These are phyloP conservation scores for Ustilago loliicola DNA, from an alignment of 1,284 basidiomycete genomes.

Conservation along the genomic window DNA sequence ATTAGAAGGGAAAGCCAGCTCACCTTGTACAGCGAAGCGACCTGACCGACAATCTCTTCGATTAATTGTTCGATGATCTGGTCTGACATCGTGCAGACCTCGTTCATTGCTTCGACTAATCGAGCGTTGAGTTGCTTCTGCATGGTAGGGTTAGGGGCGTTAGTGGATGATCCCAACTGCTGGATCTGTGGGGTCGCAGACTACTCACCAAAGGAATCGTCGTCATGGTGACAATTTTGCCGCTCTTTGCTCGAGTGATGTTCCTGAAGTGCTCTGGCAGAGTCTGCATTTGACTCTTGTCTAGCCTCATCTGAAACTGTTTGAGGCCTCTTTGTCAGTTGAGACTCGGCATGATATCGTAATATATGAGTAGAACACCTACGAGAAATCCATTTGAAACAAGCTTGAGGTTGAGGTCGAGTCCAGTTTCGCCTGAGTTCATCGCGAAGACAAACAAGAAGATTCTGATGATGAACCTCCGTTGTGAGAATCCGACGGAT, in stretches of 20 bases:
- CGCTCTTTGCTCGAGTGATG: constrained; percentile 74
- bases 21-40: constrained; percentile 58
- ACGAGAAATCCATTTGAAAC: constrained; percentile 80
- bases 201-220: constrained; percentile 76
- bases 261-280: constrained; percentile 75
- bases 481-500: background rate
- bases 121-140: constrained; percentile 83
- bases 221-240: constrained; percentile 80
- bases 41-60: constrained; percentile 34
- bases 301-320: constrained; percentile 33
- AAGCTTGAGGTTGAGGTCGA: constrained; percentile 79
- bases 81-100: constrained; percentile 84
- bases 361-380: constrained; percentile 52
- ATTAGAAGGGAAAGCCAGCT: background rate
- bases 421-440: constrained; percentile 73
- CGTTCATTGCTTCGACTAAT: constrained; percentile 85
- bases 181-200: background rate
- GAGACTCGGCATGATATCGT: too few species aligned
- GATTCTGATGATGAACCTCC: background rate
- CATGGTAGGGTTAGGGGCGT: too few species aligned
- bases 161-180: background rate
- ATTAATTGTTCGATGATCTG: constrained; percentile 48
- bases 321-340: background rate
- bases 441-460: background rate
- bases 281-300: constrained; percentile 10